phyloP scores from a whole-genome alignment of 2,329 filamentous ascomycete species.

The Dactylellina sp. region DNA sequence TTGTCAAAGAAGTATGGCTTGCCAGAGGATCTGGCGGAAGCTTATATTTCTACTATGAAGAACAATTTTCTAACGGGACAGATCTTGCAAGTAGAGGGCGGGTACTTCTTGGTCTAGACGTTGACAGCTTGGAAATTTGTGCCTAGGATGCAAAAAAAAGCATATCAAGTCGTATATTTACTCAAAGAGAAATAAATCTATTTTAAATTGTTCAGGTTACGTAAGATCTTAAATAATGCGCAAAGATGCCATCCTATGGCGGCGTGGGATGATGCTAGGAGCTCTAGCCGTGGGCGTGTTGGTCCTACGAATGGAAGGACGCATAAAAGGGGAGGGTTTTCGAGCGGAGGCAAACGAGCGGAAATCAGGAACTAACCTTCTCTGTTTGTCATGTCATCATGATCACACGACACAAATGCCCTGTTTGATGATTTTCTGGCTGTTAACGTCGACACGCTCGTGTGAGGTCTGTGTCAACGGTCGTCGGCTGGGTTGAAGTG shows the following conservation, averaged over 20 bases:
- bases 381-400: slow-evolving; percentile 7
- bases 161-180: too few relatives aligned
- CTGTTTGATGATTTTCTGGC: too few relatives aligned
- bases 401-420: slow-evolving; percentile 21
- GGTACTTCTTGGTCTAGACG: slow-evolving; percentile 31
- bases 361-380: slow-evolving; percentile 9
- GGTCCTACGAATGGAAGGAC: slow-evolving; percentile 6
- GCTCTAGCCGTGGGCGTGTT: background rate
- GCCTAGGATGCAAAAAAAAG: too few relatives aligned
- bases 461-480: background rate
- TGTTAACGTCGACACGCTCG: background rate
- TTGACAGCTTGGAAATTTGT: too few relatives aligned
- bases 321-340: background rate
- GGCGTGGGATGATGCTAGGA: too few relatives aligned
- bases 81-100: slow-evolving; percentile 35
- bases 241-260: too few relatives aligned
- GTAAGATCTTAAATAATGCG: too few relatives aligned
- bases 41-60: slow-evolving; percentile 46
- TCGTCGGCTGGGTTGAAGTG: too few relatives aligned
- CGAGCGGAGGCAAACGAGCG: background rate
- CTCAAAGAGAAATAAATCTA: background rate
- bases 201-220: background rate
- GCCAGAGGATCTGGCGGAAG: slow-evolving; percentile 41
- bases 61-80: slow-evolving; percentile 35
- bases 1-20: slow-evolving; percentile 23